Percentiles rank a stretch among this genome's conserved stretches.
Conservation (phyloP, 140 eudicot species). For the Senecio squalidus region DNA sequence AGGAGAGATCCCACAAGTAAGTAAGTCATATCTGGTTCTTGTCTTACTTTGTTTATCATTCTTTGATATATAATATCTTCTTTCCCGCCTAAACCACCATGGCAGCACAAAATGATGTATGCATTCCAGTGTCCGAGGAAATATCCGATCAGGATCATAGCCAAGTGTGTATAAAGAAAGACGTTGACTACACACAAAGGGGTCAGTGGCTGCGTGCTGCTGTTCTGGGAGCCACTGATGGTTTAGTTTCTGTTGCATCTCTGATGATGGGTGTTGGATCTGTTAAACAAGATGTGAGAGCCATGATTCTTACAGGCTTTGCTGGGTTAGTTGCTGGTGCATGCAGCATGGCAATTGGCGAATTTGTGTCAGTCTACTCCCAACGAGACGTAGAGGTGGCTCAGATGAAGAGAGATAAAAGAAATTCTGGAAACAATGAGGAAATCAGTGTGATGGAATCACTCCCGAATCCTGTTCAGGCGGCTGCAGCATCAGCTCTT, state of each 20-base stretch:
- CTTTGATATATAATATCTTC: background rate
- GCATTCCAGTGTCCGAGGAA: too few species aligned
- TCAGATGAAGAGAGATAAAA: constrained; percentile 41
- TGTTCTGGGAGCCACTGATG: constrained; percentile 49
- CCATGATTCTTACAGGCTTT: constrained; percentile 59
- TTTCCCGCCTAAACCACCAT: constrained; percentile 4
- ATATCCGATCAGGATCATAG: background rate
- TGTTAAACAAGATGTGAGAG: constrained; percentile 38
- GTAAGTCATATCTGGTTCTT: background rate
- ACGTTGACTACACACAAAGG: constrained; percentile 43
- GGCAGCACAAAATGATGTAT: too few species aligned
- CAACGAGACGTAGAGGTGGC: constrained; percentile 49
- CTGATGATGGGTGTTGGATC: constrained; percentile 59
- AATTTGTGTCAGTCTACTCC: constrained; percentile 45
- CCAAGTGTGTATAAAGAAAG: background rate
- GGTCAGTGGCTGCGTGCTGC: constrained; percentile 63
- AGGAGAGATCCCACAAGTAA: constrained; percentile 14
- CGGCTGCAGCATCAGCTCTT: too few species aligned
- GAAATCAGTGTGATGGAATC: too few species aligned
- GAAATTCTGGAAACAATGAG: too few species aligned
- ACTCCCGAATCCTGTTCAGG: too few species aligned
- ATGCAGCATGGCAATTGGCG: constrained; percentile 66
- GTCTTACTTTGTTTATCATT: constrained; percentile 9
- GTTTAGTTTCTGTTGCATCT: constrained; percentile 43
- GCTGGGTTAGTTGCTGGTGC: constrained; percentile 62